Evolutionary conservation across 2,329 filamentous ascomycete genomes (phyloP), one percentile per base, ranked within the genome.

Genomic region (Penicillium sp.): DNA sequence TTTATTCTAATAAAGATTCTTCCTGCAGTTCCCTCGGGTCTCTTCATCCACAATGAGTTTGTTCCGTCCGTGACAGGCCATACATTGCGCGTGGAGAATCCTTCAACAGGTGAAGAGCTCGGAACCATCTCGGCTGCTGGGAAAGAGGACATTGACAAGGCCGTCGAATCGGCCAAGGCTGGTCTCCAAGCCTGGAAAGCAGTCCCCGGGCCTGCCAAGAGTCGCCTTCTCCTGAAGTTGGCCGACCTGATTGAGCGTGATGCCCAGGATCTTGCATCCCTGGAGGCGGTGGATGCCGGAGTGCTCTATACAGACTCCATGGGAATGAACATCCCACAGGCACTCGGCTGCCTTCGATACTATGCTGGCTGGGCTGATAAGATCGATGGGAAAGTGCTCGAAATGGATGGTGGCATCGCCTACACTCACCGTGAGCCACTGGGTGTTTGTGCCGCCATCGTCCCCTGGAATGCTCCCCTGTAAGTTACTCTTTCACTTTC

Each of bases 321-420:
- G 50, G 60, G 62, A 2, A 56, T 72, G 55, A 69, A 72, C 45
- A 61, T 75, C 17, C 68, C 70, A 1, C 67, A 72, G 58, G 56
- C 71, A 0, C 53, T 67, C 1, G 65, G 61, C 4, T 69, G 64
- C 8, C 62, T 73, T 5, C 64, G 71, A 42, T 74, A 73, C 54
- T 74, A 71, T 47, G 73, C 72, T 0, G 72, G 72, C 17, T 75
- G 73, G 72, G 69, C 71, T 0, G 72, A 70, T 15, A 75, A 73
- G 49, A 67, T 73, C 24, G 72, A 70, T 40, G 71, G 71, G 0
- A 70, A 70, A 57, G 64, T 68, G 0, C 54, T 72, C 19, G 61
- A 66, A 3, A 68, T 73, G 19, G 68, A 68, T 6, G 65, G 66
- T 0, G 70, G 66, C 1, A 64, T 72, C 28, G 68, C 64, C 3